Evolutionary conservation across 208 protist species (phyloP).

Genomic region (Crithidia expoeki): DNA sequence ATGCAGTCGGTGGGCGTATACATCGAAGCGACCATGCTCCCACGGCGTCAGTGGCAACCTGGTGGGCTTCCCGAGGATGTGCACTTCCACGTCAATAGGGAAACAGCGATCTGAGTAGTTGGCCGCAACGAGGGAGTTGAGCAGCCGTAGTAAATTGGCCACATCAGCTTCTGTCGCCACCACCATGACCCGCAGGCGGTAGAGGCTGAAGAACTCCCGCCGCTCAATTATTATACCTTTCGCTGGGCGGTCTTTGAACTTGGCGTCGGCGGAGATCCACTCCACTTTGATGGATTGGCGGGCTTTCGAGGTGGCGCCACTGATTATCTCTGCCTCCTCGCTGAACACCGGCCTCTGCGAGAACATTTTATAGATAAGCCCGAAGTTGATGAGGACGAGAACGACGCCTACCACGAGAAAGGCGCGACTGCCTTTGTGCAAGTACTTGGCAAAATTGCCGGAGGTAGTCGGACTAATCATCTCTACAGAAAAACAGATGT

Average conservation of each 20-base stretch:
- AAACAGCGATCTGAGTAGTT: slow-evolving; percentile 37
- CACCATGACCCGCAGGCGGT: slow-evolving; percentile 38
- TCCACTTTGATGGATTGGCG: slow-evolving; percentile 1
- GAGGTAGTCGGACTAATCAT: neutral
- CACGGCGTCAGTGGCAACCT: slow-evolving; percentile 37
- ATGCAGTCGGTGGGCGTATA: slow-evolving; percentile 36
- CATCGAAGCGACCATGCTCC: slow-evolving; percentile 41
- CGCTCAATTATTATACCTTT: neutral
- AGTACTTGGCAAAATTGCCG: neutral
- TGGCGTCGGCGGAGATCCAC: slow-evolving; percentile 37
- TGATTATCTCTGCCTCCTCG: slow-evolving; percentile 36
- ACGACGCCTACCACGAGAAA: slow-evolving; percentile 18
- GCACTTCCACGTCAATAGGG: slow-evolving; percentile 48
- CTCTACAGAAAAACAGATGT: neutral
- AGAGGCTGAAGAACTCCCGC: slow-evolving; percentile 20
- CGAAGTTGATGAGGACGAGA: slow-evolving; percentile 10
- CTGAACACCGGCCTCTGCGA: slow-evolving; percentile 18
- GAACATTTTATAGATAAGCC: slow-evolving; percentile 35
- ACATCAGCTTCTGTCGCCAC: slow-evolving; percentile 12
- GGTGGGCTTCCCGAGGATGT: slow-evolving; percentile 23
- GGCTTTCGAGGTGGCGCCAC: neutral
- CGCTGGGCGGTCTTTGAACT: neutral
- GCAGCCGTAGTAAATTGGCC: slow-evolving; percentile 5
- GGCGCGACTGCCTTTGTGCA: neutral
- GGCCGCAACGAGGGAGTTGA: slow-evolving; percentile 30